Evolutionary conservation across 164 flowering plant species (phyloP).

Genomic region (Umbilicus rupestris): DNA sequence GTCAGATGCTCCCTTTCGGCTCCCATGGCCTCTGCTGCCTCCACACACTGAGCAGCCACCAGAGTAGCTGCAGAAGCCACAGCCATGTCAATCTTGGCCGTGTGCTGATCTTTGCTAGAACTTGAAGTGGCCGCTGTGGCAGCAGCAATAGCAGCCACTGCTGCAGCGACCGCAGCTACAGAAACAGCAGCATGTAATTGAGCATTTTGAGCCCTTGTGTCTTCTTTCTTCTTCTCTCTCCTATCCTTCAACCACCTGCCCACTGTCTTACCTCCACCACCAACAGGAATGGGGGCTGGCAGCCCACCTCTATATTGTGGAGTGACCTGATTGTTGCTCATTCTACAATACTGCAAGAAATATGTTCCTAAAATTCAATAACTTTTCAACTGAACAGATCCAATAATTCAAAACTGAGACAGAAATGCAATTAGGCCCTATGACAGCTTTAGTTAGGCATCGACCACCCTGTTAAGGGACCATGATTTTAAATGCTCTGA

Average conservation of each 20-base stretch:
- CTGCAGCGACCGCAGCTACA: conserved; percentile 92
- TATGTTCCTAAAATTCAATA: neutral
- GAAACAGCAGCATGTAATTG: conserved; percentile 92
- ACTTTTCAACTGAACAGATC: neutral
- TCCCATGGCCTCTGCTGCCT: conserved; percentile 93
- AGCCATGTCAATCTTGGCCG: conserved; percentile 84
- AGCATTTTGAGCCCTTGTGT: conserved; percentile 75
- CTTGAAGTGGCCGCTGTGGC: conserved; percentile 76
- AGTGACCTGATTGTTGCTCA: conserved; percentile 28
- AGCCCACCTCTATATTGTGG: conserved; percentile 30
- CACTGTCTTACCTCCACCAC: conserved; percentile 73
- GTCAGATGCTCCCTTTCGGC: conserved; percentile 88
- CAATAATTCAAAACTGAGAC: neutral
- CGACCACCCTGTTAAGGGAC: conserved; percentile 5
- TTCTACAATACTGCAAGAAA: conserved; percentile 37
- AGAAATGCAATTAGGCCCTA: neutral
- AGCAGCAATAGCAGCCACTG: conserved; percentile 86
- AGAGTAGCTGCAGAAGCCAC: conserved; percentile 91
- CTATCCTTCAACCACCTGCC: conserved; percentile 97
- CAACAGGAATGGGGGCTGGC: conserved; percentile 16
- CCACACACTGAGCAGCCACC: conserved; percentile 95
- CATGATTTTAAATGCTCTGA: neutral
- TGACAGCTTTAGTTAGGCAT: neutral
- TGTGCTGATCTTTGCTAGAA: conserved; percentile 63
- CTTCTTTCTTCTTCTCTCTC: conserved; percentile 91